A percentile compares a stretch with the other conserved stretches of the same genome.
Evolutionary conservation across 192 early-diverging fungal species (phyloP).

Genomic region (Podila clonocystis): DNA sequence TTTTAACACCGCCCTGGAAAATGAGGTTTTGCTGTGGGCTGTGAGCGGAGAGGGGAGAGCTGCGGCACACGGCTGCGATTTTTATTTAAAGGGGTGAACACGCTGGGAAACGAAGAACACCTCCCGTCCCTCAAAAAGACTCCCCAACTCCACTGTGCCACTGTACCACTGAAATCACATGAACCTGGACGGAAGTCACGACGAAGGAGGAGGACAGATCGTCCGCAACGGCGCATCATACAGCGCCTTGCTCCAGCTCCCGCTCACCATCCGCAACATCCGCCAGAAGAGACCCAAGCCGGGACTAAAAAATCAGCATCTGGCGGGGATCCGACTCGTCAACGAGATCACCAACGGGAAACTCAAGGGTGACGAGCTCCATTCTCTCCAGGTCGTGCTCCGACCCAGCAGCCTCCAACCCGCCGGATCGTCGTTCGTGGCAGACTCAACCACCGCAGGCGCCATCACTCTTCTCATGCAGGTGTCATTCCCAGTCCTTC

Average conservation of each 20-base stretch:
- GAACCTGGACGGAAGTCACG: not conserved
- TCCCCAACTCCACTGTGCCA: too few relatives aligned
- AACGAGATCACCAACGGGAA: slow-evolving; percentile 21
- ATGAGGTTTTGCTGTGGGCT: too few relatives aligned
- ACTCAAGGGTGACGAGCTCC: slow-evolving; percentile 23
- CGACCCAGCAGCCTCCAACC: not conserved
- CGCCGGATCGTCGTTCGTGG: slow-evolving; percentile 13
- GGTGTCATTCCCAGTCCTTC: slow-evolving; percentile 37
- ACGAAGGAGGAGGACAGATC: slow-evolving; percentile 4
- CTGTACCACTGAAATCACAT: not conserved
- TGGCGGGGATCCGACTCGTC: slow-evolving; percentile 45
- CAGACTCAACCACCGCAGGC: slow-evolving; percentile 43
- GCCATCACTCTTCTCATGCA: slow-evolving; percentile 52
- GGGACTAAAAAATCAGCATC: slow-evolving; percentile 50
- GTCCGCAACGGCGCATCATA: not conserved
- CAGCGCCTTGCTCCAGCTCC: slow-evolving; percentile 21
- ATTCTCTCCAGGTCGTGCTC: slow-evolving; percentile 3
- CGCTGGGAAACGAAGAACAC: too few relatives aligned
- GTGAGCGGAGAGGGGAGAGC: too few relatives aligned
- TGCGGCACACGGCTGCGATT: too few relatives aligned
- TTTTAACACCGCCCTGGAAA: too few relatives aligned
- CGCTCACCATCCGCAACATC: slow-evolving; percentile 19
- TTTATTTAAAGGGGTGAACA: too few relatives aligned
- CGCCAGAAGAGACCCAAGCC: slow-evolving; percentile 16
- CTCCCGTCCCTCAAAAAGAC: too few relatives aligned